Base-by-base conservation (phyloP, 768 basidiomycete genomes). In the Tephrocybe sp. region DNA sequence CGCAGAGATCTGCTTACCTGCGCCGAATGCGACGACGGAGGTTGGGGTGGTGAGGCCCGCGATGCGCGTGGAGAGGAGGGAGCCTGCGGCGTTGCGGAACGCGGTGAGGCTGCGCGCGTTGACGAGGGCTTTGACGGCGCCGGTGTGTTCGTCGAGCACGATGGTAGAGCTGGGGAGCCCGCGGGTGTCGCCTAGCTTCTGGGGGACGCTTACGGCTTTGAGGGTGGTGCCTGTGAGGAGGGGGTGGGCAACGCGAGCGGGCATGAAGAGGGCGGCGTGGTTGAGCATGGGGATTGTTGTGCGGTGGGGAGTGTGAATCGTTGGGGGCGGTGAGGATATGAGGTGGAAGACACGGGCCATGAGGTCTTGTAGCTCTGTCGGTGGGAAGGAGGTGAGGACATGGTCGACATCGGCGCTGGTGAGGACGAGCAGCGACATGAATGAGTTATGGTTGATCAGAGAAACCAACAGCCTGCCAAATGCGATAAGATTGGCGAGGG, bases 141-240 rank as follows among this genome's bases (percentile, higher is more conserved):
- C 92, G 0, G 79, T 83, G 1, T 52, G 57, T 54, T 91, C 87
- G 60, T 94, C 84, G 9, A 96, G 59, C 2, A 94, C 76, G 34
- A 92, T 63, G 0, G 89, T 95, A 0, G 84, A 84, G 0, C 77
- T 92, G 5, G 92, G 88, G 16, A 96, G 61, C 0, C 93, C 92
- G 2, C 70, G 63, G 16, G 55, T 59, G 37, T 76, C 76, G 1
- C 60, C 71, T 1, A 65, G 46, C 1, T 55, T 55, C 3, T 66
- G 70, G 0, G 92, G 92, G 1, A 92, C 75, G 24, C 83, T 86
- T 3, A 91, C 92, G n/a, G 91, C 77, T 66, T 97, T 95, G 52
- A 91, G 73, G 2, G 86, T 70, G 1, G 87, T 86, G 1, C 83
- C 83, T 7, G 63, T 57, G 11, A 64, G 52, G 3, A 40, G 25